Percentiles rank a stretch among this genome's conserved stretches.
Evolutionary conservation across 768 basidiomycete genomes (phyloP).

Genomic region (Rhodotorula diobovata): DNA sequence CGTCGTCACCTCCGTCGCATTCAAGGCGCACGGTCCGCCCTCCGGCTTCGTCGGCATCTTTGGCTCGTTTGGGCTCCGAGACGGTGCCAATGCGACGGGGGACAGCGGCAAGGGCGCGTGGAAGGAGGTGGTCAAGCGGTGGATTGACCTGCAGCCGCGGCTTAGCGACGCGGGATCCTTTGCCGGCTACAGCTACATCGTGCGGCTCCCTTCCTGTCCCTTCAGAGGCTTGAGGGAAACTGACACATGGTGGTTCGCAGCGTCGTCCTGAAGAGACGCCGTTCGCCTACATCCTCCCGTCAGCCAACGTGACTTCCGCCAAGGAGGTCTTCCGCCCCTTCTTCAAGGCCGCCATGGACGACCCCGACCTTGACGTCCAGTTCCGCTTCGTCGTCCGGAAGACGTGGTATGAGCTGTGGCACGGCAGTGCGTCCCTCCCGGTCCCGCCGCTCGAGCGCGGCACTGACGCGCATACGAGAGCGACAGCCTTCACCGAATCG

Average conservation of each 20-base stretch:
- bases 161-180: slow-evolving; percentile 4
- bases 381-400: not conserved
- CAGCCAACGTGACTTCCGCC: not conserved
- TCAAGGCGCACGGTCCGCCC: not conserved
- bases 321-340: slow-evolving; percentile 3
- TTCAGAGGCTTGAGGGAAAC: not conserved
- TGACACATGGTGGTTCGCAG: not conserved
- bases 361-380: not conserved
- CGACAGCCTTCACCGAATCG: slow-evolving; percentile 3
- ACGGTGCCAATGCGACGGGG: not conserved
- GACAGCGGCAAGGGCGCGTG: slow-evolving; percentile 1
- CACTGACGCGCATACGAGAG: not conserved
- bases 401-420: slow-evolving; percentile 13
- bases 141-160: slow-evolving; percentile 16
- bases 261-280: not conserved
- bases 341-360: not conserved
- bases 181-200: slow-evolving; percentile 25
- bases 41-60: slow-evolving; percentile 23
- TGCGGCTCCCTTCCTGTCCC: not conserved
- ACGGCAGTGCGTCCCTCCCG: slow-evolving; percentile 9
- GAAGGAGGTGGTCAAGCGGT: slow-evolving; percentile 6
- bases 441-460: too few relatives aligned
- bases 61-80: not conserved
- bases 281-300: slow-evolving; percentile 26
- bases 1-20: slow-evolving; percentile 10